A percentile compares a stretch with the other conserved stretches of the same genome.
Conservation (phyloP, 371 early-diverging fungal species). For the Smittium culicis region DNA sequence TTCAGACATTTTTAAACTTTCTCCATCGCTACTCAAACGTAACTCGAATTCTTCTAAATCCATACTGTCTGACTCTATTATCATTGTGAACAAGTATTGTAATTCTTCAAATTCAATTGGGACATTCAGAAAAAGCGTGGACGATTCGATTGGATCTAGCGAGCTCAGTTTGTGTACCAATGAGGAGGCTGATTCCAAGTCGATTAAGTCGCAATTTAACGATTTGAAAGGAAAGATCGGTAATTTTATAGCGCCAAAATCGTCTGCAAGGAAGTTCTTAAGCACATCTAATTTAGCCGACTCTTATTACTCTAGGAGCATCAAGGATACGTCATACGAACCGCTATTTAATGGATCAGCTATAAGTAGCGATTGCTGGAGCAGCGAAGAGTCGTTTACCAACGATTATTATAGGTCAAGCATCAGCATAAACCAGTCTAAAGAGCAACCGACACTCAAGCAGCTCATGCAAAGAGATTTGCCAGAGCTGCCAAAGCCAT, state of each 20-base stretch:
- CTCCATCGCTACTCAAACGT: neutral
- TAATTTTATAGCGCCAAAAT: neutral
- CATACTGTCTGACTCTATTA: no score
- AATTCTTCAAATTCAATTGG: neutral
- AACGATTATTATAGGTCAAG: neutral
- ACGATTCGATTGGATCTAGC: neutral
- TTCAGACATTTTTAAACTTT: no score
- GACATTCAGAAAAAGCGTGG: neutral
- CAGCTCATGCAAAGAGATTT: neutral
- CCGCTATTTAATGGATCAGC: neutral
- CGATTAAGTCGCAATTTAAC: neutral
- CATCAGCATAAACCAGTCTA: neutral
- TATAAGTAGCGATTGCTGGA: neutral
- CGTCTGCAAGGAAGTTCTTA: neutral
- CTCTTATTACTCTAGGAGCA: no score
- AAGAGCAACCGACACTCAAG: neutral
- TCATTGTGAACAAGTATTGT: no score
- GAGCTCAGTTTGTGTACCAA: neutral
- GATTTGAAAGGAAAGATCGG: neutral
- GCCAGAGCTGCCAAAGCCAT: neutral
- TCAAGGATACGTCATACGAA: neutral
- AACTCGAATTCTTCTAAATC: neutral
- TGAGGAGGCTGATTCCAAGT: neutral
- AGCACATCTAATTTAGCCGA: neutral
- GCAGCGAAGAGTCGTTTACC: neutral